Percentiles rank a stretch among this genome's conserved stretches.
phyloP scores from a whole-genome alignment of 306 rosid genomes.

The Prunus campanulata region DNA sequence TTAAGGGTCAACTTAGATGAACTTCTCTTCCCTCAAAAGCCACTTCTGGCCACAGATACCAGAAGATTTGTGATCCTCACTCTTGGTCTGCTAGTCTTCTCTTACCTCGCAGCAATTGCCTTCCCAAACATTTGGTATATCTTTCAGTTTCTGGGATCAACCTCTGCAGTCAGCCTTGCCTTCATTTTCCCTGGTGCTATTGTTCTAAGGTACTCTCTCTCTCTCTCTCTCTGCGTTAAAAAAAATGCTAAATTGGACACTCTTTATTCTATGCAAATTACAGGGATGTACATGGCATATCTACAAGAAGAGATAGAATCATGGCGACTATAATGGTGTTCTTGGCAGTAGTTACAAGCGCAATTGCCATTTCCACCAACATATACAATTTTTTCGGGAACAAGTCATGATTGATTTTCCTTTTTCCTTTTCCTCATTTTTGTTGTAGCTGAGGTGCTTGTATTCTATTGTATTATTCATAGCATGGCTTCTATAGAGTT shows the following conservation, averaged over 20 bases:
- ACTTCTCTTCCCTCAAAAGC: constrained; percentile 58
- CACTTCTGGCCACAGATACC: constrained; percentile 50
- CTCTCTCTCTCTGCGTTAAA: background rate
- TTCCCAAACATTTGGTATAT: constrained; percentile 87
- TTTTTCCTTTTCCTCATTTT: background rate
- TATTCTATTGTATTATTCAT: background rate
- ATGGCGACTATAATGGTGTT: constrained; percentile 59
- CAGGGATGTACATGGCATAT: constrained; percentile 79
- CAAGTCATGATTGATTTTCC: constrained; percentile 18
- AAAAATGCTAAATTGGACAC: background rate
- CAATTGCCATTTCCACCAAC: constrained; percentile 75
- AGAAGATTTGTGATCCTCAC: constrained; percentile 70
- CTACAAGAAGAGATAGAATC: constrained; percentile 60
- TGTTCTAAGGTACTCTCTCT: constrained; percentile 61
- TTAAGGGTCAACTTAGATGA: constrained; percentile 82
- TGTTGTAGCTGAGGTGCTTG: constrained; percentile 20
- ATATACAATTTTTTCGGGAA: constrained; percentile 35
- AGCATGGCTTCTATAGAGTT: background rate
- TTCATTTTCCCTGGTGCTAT: constrained; percentile 84
- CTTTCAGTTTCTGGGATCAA: constrained; percentile 87
- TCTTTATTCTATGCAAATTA: constrained; percentile 6
- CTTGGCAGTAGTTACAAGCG: constrained; percentile 63
- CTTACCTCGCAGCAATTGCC: constrained; percentile 78
- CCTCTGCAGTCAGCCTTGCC: constrained; percentile 78
- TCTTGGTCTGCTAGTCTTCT: constrained; percentile 45